Conservation (phyloP, 352 stramenopile species). For the Phytophthora cactorum region DNA sequence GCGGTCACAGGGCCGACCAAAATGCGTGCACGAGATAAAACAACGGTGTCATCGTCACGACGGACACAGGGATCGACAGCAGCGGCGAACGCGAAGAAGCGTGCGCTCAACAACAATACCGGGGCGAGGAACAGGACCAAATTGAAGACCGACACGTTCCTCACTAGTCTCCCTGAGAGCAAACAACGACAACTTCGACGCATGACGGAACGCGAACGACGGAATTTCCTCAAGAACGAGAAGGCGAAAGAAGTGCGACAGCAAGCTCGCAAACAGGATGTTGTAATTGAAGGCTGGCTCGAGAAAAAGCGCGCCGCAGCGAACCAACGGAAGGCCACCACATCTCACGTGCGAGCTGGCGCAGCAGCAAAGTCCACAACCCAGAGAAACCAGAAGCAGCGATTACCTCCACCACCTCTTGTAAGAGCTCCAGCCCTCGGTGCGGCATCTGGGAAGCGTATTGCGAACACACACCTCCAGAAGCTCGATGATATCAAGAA, state of each 20-base stretch:
- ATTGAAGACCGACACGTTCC: conserved; percentile 50
- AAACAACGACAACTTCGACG: conserved; percentile 67
- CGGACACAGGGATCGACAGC: conserved; percentile 14
- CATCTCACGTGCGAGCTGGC: conserved; percentile 33
- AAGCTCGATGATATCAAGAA: conserved; percentile 76
- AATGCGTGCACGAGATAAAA: conserved; percentile 41
- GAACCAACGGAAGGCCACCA: conserved; percentile 54
- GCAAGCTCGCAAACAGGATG: conserved; percentile 61
- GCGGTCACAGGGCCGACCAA: conserved; percentile 53
- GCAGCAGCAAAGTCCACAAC: conserved; percentile 12
- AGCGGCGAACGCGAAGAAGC: conserved; percentile 39
- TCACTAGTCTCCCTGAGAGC: conserved; percentile 65
- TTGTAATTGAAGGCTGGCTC: conserved; percentile 79
- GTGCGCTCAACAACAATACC: conserved; percentile 33
- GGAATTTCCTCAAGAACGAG: conserved; percentile 64
- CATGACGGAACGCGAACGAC: conserved; percentile 70
- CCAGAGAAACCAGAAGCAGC: conserved; percentile 18
- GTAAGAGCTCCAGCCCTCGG: conserved; percentile 51
- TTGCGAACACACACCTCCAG: conserved; percentile 63
- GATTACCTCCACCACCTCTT: conserved; percentile 44
- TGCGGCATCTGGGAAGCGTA: conserved; percentile 60
- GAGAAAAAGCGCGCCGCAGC: conserved; percentile 70
- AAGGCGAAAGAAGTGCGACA: conserved; percentile 46
- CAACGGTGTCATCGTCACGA: conserved; percentile 9
- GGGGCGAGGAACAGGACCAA: conserved; percentile 19